Evolutionary conservation across 352 stramenopile genomes (phyloP), one percentile per base, ranked within the genome.

Genomic region (Blastocystis sp.): DNA sequence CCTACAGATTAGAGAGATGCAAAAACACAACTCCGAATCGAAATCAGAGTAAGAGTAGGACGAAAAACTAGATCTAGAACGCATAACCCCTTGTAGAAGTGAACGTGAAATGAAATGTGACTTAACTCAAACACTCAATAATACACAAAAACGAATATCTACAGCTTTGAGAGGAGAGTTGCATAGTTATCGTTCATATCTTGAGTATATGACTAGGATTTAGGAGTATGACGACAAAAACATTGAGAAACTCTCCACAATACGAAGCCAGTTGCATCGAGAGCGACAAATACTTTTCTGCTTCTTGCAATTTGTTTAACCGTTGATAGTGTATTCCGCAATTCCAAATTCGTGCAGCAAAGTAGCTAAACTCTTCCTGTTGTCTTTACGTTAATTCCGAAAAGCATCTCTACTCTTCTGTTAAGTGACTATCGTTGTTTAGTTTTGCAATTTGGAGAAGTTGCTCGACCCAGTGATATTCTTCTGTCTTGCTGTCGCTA

Each of bases 161-260:
- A 20, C 45, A 85, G 65, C 47, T 65, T 66, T 30, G 50, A 65
- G 18, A 85, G 47, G 0, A 85, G 8, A 8, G 45, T 41, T 13
- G 73, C 50, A 43, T 85, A 85, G 73, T 85, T 66, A 30, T 85
- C 73, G 56, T 85, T 85, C 73, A 85, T 85, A 9, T 85, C 73
- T 9, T 66, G 30, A 18, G 63, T 9, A 34, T 85, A 85, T 41
- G 73, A 37, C 73, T 85, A 85, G 50, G 13, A 18, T 20, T 85
- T 7, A 85, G 9, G 30, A 16, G 34, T 13, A 39, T 34, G 1
- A 11, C n/a, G 4, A 6, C 30, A 45, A 6, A n/a, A 11, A 85
- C 73, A 24, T 68, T 30, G 24, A 85, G 53, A 4, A 43, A 69
- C 6, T 69, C 73, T 37, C 43, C 26, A 43, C 73, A 85, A 16